Evolutionary conservation across 2,329 filamentous ascomycete genomes (phyloP), one percentile per base, ranked within the genome.

Genomic region (Fusarium denticulatum): DNA sequence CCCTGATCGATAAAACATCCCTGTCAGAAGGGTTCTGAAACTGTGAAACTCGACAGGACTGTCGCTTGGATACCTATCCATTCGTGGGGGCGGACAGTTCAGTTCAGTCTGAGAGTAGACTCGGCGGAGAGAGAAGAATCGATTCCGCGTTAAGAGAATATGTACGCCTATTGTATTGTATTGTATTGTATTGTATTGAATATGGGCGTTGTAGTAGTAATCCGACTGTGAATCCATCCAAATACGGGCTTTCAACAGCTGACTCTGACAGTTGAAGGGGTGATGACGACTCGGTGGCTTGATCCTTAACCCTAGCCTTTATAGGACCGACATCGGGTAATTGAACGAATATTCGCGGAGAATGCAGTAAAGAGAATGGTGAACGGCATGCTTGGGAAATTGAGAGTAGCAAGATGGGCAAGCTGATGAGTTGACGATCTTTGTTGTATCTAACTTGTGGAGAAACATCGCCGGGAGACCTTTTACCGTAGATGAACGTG

Each of bases 11-110:
- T 58, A 58, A 37, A 58, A 47, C 42, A 58, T 50, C 56, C 56
- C 56, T 58, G 56, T 50, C 58, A 50, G 39, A 46, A 64, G 46
- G 55, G 67, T 60, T 65, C 73, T 77, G 75, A 77, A 77, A 77
- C 75, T 56, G 68, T 72, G 71, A 77, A 66, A 76, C 74, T 60
- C 52, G 40, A 55, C 53, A 46, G 39, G 46, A 30, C 47, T 56
- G 20, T 69, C 64, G 55, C 72, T 60, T 43, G 24, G 46, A 43
- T 63, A 28, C 7, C 26, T 28, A n/a, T 52, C 36, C 8, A 45
- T 28, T 40, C 46, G 43, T 60, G 55, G 64, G 55, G 40, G 57
- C 28, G 10, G 49, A 28, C n/a, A 42, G 49, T 40, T 36, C 26
- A 46, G 42, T 50, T 53, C 37, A 20, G 30, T 34, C 47, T 50